A percentile compares a stretch with the other conserved stretches of the same genome.
Conservation (phyloP, 1,284 basidiomycete genomes). For the Apiotrichum akiyoshidainum region DNA sequence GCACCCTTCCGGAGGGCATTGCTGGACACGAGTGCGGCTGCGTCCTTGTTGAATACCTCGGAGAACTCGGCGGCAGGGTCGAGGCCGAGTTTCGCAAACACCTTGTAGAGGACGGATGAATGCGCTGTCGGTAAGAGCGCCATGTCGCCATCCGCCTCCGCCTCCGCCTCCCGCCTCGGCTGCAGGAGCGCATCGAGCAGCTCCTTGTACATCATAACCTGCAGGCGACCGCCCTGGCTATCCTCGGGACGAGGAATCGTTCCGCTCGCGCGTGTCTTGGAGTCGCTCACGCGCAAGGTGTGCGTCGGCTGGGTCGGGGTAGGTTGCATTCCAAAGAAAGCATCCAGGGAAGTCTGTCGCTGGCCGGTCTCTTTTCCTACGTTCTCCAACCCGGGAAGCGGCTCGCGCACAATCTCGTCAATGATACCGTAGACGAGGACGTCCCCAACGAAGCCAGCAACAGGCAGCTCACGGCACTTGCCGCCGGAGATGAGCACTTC, state of each 20-base stretch:
- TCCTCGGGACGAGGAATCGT: conserved; percentile 64
- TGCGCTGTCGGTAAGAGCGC: conserved; percentile 1
- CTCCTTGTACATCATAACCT: conserved; percentile 79
- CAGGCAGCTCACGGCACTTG: conserved; percentile 65
- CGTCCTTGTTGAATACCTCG: conserved; percentile 57
- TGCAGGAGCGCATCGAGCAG: conserved; percentile 57
- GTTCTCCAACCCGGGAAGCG: conserved; percentile 21
- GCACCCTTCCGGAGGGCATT: conserved; percentile 40
- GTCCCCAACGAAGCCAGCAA: conserved; percentile 63
- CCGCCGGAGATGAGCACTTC: conserved; percentile 56
- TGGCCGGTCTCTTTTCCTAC: conserved; percentile 7
- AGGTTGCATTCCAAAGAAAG: conserved; percentile 25
- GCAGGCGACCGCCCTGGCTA: conserved; percentile 63
- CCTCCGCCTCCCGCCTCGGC: not conserved
- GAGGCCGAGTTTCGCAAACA: conserved; percentile 58
- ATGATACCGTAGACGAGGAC: conserved; percentile 64
- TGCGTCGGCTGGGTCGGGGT: conserved; percentile 27
- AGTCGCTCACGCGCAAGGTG: conserved; percentile 64
- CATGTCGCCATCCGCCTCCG: not conserved
- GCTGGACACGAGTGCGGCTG: conserved; percentile 50
- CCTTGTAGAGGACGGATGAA: not conserved
- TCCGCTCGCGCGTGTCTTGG: conserved; percentile 64
- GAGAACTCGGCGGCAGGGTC: conserved; percentile 58
- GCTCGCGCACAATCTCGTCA: conserved; percentile 56
- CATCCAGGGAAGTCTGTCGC: conserved; percentile 15